Conservation (phyloP, 202 grass and related monocot species). For the Setaria viridis region DNA sequence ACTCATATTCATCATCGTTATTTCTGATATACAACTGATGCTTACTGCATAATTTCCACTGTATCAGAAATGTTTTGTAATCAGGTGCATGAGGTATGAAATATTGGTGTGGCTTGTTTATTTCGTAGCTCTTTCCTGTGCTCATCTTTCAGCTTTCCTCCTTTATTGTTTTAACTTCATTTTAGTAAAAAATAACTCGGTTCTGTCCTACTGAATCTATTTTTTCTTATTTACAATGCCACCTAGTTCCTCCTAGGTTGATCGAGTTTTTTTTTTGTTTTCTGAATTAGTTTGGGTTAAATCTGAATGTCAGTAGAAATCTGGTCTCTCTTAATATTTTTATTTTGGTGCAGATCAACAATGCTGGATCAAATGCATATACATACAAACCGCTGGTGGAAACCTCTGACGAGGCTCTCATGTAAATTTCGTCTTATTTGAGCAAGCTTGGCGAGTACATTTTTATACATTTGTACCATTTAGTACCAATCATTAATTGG, state of each 20-base stretch:
- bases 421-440: slow-evolving; percentile 64
- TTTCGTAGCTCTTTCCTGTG: slow-evolving; percentile 6
- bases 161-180: slow-evolving; percentile 24
- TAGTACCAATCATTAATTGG: slow-evolving; percentile 23
- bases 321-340: slow-evolving; percentile 24
- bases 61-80: slow-evolving; percentile 22
- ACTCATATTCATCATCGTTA: slow-evolving; percentile 1
- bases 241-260: neutral
- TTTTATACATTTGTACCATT: slow-evolving; percentile 26
- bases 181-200: neutral
- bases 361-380: slow-evolving; percentile 99
- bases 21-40: slow-evolving; percentile 22
- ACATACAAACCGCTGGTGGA: slow-evolving; percentile 89
- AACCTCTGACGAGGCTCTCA: slow-evolving; percentile 94
- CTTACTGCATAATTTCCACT: slow-evolving; percentile 11
- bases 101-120: neutral
- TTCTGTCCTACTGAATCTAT: neutral
- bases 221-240: neutral
- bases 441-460: slow-evolving; percentile 19
- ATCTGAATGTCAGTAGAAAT: neutral
- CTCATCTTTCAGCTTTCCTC: slow-evolving; percentile 17
- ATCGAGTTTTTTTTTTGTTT: neutral
- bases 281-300: neutral
- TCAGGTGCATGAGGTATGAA: neutral
- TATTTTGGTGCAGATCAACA: slow-evolving; percentile 77